These are phyloP conservation scores for Acanthamoeba sp. DNA, from an alignment of 208 protist genomes.

Conservation along the genomic window DNA sequence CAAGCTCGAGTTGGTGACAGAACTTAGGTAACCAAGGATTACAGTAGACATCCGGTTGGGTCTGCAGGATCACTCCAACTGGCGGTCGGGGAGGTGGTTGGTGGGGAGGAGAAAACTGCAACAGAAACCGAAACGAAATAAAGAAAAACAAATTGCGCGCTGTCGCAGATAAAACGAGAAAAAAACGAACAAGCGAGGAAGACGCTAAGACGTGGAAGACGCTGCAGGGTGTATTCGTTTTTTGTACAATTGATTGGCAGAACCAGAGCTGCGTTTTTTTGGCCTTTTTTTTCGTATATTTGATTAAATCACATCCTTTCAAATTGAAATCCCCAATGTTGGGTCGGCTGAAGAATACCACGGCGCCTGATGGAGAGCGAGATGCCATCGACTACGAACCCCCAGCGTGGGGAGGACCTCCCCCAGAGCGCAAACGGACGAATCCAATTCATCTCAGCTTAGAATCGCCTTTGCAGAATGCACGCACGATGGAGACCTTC, in stretches of 20 bases:
- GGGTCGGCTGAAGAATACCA: too few relatives aligned
- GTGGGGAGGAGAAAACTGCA: not conserved
- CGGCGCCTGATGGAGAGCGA: not conserved
- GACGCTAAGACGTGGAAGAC: not conserved
- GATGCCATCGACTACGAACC: not conserved
- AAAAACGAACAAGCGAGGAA: not conserved
- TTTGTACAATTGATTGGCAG: too few relatives aligned
- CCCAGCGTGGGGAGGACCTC: not conserved
- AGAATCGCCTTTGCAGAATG: slow-evolving; percentile 10
- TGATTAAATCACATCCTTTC: not conserved
- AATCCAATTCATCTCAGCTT: not conserved
- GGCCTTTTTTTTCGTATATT: not conserved
- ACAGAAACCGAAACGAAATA: not conserved
- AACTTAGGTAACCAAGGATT: too few relatives aligned
- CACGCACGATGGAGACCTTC: slow-evolving; percentile 17
- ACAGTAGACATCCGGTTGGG: too few relatives aligned
- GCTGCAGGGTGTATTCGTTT: too few relatives aligned
- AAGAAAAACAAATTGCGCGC: not conserved
- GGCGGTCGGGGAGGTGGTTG: not conserved
- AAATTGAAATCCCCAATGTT: not conserved
- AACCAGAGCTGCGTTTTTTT: not conserved
- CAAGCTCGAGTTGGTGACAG: too few relatives aligned
- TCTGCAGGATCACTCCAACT: too few relatives aligned
- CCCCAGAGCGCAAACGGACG: not conserved
- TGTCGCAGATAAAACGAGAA: not conserved